Conservation (phyloP, 2,329 filamentous ascomycete species). For the Clonostachys chloroleuca region DNA sequence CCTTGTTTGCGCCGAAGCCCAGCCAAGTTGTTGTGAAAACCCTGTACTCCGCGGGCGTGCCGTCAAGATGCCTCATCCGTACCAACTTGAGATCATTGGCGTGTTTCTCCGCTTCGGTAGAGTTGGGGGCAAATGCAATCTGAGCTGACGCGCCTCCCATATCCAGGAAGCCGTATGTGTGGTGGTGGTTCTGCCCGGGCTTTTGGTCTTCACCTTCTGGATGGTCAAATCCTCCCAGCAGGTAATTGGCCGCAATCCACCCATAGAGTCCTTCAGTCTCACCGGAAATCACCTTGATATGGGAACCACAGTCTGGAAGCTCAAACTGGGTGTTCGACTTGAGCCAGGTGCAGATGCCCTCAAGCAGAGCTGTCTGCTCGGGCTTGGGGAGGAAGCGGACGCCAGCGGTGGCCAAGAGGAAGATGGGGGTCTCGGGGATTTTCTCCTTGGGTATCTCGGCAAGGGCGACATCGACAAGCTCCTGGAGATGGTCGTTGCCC, state of each 20-base stretch:
- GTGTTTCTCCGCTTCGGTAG: slow-evolving; percentile 85
- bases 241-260: slow-evolving; percentile 95
- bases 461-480: slow-evolving; percentile 77
- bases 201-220: slow-evolving; percentile 36
- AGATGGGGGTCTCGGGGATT: slow-evolving; percentile 82
- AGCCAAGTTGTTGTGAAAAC: slow-evolving; percentile 97
- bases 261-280: slow-evolving; percentile 96
- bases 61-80: slow-evolving; percentile 79
- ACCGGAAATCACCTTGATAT: slow-evolving; percentile 92
- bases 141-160: slow-evolving; percentile 98
- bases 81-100: slow-evolving; percentile 84
- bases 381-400: slow-evolving; percentile 78
- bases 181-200: slow-evolving; percentile 58
- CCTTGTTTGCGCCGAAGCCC: slow-evolving; percentile 94
- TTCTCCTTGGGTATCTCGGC: slow-evolving; percentile 72
- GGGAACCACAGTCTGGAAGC: slow-evolving; percentile 82
- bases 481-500: slow-evolving; percentile 75
- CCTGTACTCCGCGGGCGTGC: slow-evolving; percentile 71
- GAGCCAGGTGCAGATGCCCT: slow-evolving; percentile 79
- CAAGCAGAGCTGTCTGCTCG: slow-evolving; percentile 69
- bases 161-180: slow-evolving; percentile 95
- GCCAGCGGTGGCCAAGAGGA: slow-evolving; percentile 91
- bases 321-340: slow-evolving; percentile 72
- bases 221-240: slow-evolving; percentile 84
- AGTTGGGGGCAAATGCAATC: slow-evolving; percentile 94